A percentile compares a stretch with the other conserved stretches of the same genome.
Evolutionary conservation across 2,329 filamentous ascomycete species (phyloP).

Genomic region (Grosmannia huntii): DNA sequence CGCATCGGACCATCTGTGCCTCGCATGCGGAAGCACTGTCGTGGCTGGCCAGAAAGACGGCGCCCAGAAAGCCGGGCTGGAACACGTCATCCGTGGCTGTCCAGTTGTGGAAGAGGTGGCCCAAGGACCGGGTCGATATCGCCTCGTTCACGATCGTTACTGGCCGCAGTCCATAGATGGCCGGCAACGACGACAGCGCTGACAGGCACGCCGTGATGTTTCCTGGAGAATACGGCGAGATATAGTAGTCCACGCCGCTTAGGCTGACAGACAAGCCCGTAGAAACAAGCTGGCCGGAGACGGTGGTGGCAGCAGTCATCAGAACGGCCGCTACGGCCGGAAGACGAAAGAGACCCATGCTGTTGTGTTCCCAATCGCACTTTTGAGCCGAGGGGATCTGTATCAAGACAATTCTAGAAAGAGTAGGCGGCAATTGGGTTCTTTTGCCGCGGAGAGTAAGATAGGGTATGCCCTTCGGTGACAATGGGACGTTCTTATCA

Average conservation of each 20-base stretch:
- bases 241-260: slow-evolving; percentile 20
- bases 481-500: too few relatives aligned
- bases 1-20: background rate
- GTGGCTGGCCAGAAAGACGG: slow-evolving; percentile 14
- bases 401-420: too few relatives aligned
- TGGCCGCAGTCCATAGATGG: slow-evolving; percentile 19
- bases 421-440: too few relatives aligned
- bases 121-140: slow-evolving; percentile 10
- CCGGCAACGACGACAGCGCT: slow-evolving; percentile 11
- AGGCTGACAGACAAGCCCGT: slow-evolving; percentile 20
- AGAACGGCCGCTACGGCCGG: background rate
- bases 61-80: slow-evolving; percentile 14
- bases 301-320: background rate
- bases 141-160: slow-evolving; percentile 20
- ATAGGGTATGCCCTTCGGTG: too few relatives aligned
- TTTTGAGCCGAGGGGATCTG: too few relatives aligned
- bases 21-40: slow-evolving; percentile 8
- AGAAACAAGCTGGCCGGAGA: slow-evolving; percentile 12
- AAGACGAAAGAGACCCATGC: background rate
- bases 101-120: slow-evolving; percentile 19
- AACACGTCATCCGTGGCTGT: slow-evolving; percentile 17
- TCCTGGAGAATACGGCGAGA: slow-evolving; percentile 21
- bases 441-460: too few relatives aligned
- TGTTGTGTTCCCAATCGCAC: too few relatives aligned
- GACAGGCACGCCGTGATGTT: slow-evolving; percentile 11